Base-by-base conservation (phyloP, 371 early-diverging fungal species). In the Lichtheimia ornata region DNA sequence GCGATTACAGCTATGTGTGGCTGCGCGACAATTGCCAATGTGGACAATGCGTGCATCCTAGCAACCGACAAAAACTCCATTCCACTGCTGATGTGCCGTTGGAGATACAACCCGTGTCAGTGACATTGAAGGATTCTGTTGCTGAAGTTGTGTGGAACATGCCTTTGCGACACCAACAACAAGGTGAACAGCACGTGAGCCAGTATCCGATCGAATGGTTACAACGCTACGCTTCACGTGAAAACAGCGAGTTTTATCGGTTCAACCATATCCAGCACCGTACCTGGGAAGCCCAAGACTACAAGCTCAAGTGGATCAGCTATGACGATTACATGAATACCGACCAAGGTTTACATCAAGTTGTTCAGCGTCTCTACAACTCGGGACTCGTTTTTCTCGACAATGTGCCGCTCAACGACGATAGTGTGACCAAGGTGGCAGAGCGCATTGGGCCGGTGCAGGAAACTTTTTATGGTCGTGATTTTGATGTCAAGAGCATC, bases 11-110 rank as follows among this genome's bases (percentile, higher is more conserved):
- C 65, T 78, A 82, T 65, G 56, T 84, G 12, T 94, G 94, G 94
- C 82, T 94, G 12, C 84, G 92, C 27, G 95, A 94, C 71, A 88
- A 91, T 66, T 94, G 94, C 62, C 89, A 71, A 22, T 94, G 93
- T 66, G 73, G 84, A 7, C 62, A 63, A 6, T 93, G 92, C 61
- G 66, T 92, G 17, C 92, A 93, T 64, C 89, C 92, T 4, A 69
- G 80, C 24, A 92, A 79, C 53, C 77, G 84, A 14, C 95, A 94
- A 70, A 95, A 94, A 70, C 74, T 91, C 28, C 90, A 91, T 70
- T 88, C 92, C 0, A 87, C 85, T 4, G 90, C 85, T n/a, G 86
- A 93, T 56, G 77, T 93, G 14, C 81, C 88, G 0, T 57, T 84
- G 15, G 81, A 86, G 55, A 84, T 85, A 53, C 59, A 54, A 54